Percentiles rank a stretch among this genome's conserved stretches.
phyloP scores from a whole-genome alignment of 2,329 filamentous ascomycete genomes.

The Sporothrix phasma region DNA sequence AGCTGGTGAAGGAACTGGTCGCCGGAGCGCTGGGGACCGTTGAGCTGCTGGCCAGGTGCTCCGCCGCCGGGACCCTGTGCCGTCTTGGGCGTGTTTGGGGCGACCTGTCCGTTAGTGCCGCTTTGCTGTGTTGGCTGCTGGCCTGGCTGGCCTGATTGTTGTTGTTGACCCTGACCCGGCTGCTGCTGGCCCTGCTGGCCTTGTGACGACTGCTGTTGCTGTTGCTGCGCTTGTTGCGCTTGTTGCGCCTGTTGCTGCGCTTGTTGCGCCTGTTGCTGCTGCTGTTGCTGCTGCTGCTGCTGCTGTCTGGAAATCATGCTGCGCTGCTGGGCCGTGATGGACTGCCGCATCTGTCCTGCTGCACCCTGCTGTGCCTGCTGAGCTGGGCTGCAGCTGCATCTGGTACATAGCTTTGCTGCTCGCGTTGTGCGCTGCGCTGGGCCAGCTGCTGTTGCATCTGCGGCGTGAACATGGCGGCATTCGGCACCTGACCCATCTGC shows the following conservation, averaged over 20 bases:
- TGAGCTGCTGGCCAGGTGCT: slow-evolving; percentile 22
- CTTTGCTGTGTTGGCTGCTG: slow-evolving; percentile 1
- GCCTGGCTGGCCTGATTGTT: not conserved
- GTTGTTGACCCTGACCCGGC: not conserved
- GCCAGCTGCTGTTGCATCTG: slow-evolving; percentile 30
- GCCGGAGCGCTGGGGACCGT: slow-evolving; percentile 34
- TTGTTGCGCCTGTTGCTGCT: slow-evolving; percentile 31
- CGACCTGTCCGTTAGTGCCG: slow-evolving; percentile 49
- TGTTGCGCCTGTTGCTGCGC: slow-evolving; percentile 29
- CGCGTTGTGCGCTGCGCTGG: slow-evolving; percentile 44
- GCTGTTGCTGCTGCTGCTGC: slow-evolving; percentile 31
- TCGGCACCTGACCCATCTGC: slow-evolving; percentile 32
- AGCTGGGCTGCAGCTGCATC: slow-evolving; percentile 71
- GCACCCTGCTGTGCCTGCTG: slow-evolving; percentile 46
- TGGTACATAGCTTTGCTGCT: slow-evolving; percentile 77
- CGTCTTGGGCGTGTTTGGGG: slow-evolving; percentile 28
- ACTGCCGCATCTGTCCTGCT: slow-evolving; percentile 25
- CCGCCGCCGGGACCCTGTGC: not conserved
- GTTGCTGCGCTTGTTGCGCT: slow-evolving; percentile 32
- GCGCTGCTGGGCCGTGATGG: slow-evolving; percentile 28
- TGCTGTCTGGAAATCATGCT: slow-evolving; percentile 25
- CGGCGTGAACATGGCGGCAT: slow-evolving; percentile 27
- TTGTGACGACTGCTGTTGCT: slow-evolving; percentile 28
- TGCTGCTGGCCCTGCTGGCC: not conserved
- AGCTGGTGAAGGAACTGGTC: slow-evolving; percentile 70